Evolutionary conservation across 768 basidiomycete genomes (phyloP), one percentile per base, ranked within the genome.

Genomic region (Favolaschia claudopus): DNA sequence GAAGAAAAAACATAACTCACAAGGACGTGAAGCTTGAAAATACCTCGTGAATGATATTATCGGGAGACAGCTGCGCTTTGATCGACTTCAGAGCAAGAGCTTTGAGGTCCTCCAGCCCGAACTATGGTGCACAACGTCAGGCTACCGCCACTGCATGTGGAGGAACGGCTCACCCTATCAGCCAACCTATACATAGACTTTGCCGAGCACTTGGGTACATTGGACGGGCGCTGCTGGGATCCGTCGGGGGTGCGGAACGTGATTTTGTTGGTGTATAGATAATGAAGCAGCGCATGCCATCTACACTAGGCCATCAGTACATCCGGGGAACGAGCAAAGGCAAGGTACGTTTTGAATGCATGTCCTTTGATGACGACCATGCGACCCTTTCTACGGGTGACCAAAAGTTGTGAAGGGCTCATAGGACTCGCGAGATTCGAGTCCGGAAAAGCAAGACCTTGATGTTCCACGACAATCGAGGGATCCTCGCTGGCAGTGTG

Each of bases 121-220:
- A 46, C 57, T 59, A n/a, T n/a, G n/a, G n/a, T n/a, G 24, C 1
- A 25, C 17, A 27, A 14, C 12, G n/a, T n/a, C 15, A 52, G 14
- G 28, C 27, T 24, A 3, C 28, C 7, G 13, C 7, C 6, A 17
- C 9, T 4, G 34, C 7, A 29, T 15, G 13, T 8, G 24, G 3
- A 34, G 2, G 20, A 19, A 22, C n/a, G 1, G 37, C 27, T 42
- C 24, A 54, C 59, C 33, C 22, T 28, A n/a, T 60, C 52, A 3
- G 59, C 59, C 13, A 60, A 36, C 33, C 19, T 54, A n/a, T 60
- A 63, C 62, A 63, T 63, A 3, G 62, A 63, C 32, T 63, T 63
- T 3, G 58, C 29, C 1, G 62, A 63, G 12, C 53, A 59, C 24
- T 28, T 13, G 2, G 48, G 58, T 8, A 5, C 17, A 13, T 34